These are phyloP conservation scores for Modicella reniformis DNA, from an alignment of 371 early-diverging fungal genomes.

Conservation along the genomic window DNA sequence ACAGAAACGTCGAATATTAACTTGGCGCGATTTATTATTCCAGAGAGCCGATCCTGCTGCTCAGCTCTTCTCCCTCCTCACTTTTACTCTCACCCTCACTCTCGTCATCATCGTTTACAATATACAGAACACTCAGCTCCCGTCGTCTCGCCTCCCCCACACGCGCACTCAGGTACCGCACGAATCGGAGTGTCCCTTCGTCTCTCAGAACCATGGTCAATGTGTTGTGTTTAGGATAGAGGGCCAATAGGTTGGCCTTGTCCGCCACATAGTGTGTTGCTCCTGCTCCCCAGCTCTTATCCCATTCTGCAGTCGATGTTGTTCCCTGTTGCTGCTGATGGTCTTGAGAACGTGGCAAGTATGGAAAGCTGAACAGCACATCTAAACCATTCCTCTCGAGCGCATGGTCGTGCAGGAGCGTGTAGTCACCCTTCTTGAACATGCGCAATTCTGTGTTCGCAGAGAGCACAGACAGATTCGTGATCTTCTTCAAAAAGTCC, in stretches of 20 bases:
- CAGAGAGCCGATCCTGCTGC: conserved; percentile 6
- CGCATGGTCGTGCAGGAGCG: conserved; percentile 66
- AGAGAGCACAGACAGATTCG: conserved; percentile 39
- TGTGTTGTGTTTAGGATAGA: conserved; percentile 62
- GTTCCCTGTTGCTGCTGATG: conserved; percentile 3
- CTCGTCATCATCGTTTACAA: conserved; percentile 43
- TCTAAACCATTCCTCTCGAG: conserved; percentile 66
- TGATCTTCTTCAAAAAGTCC: conserved; percentile 47
- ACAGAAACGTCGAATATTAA: not conserved
- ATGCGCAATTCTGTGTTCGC: conserved; percentile 57
- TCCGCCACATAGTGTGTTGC: conserved; percentile 66
- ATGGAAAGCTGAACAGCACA: conserved; percentile 57
- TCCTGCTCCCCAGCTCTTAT: conserved; percentile 61
- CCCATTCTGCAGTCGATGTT: conserved; percentile 48
- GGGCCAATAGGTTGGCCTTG: conserved; percentile 60
- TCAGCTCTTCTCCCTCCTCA: conserved; percentile 8
- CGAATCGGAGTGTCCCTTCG: conserved; percentile 64
- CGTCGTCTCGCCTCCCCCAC: conserved; percentile 51
- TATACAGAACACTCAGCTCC: conserved; percentile 44
- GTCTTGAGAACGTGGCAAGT: conserved; percentile 1
- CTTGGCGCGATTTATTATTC: not conserved
- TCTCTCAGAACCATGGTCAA: conserved; percentile 63
- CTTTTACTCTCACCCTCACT: conserved; percentile 22
- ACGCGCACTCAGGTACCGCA: conserved; percentile 59
- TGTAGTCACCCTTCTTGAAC: conserved; percentile 66